These are phyloP conservation scores for Rachicladosporium sp. DNA, from an alignment of 2,329 filamentous ascomycete genomes.

Conservation along the genomic window DNA sequence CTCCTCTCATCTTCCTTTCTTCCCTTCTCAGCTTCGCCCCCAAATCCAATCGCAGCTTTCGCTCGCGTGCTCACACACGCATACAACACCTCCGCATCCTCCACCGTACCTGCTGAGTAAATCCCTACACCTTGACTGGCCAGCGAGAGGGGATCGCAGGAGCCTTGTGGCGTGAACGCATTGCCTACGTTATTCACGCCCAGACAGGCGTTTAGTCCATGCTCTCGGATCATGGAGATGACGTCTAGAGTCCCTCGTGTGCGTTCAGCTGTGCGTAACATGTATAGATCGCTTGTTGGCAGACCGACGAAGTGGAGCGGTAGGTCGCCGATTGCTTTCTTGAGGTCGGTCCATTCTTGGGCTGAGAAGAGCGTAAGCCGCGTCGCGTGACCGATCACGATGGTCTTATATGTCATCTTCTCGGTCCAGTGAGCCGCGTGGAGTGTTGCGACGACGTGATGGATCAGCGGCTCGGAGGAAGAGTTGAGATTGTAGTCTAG, in stretches of 20 bases:
- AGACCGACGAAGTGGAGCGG: conserved; percentile 56
- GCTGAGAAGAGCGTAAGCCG: conserved; percentile 46
- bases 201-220: conserved; percentile 47
- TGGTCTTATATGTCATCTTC: conserved; percentile 31
- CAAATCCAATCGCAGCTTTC: conserved; percentile 20
- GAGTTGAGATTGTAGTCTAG: conserved; percentile 56
- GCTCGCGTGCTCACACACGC: conserved; percentile 29
- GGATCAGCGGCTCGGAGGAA: conserved; percentile 38
- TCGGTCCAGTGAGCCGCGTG: conserved; percentile 38
- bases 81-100: conserved; percentile 47
- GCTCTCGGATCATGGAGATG: conserved; percentile 45
- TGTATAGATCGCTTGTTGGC: conserved; percentile 59
- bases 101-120: conserved; percentile 53
- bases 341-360: conserved; percentile 39
- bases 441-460: conserved; percentile 42
- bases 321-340: conserved; percentile 37
- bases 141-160: conserved; percentile 51
- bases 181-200: conserved; percentile 64
- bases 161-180: conserved; percentile 60
- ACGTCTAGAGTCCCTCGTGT: conserved; percentile 51
- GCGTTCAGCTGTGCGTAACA: conserved; percentile 43
- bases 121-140: conserved; percentile 52
- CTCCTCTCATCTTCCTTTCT: conserved; percentile 25
- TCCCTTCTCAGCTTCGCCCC: conserved; percentile 30
- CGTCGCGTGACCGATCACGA: conserved; percentile 57